Base-by-base conservation (phyloP, 345 rosid genomes). In the Alliaria petiolata region DNA sequence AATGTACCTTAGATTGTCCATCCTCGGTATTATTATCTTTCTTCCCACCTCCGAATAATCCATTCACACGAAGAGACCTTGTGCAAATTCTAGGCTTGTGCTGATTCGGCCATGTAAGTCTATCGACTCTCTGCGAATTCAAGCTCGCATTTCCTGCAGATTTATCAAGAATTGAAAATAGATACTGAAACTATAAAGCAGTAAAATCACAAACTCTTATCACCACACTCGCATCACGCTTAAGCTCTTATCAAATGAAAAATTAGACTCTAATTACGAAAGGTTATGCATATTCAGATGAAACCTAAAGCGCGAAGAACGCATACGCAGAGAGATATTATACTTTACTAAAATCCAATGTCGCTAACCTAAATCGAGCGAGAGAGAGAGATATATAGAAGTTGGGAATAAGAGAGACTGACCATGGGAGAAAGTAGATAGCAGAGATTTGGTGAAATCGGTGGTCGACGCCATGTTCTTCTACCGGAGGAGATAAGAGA, bases 31-130 rank as follows among this genome's bases (percentile, higher is more conserved):
- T 58, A 34, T 80, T 79, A 51, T 82, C 83, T 9, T 92, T 91
- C 77, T 88, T 92, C 39, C 89, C 88, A 47, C 97, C 98, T 69
- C 98, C 98, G 68, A 92, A 92, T 7, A 90, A 70, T 40, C 86
- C 89, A 81, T 80, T 67, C 14, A 90, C 87, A 42, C 81, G 79
- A 49, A 88, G 74, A 71, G 87, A 50, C 80, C 74, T 72, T 38
- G 50, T 61, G 36, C 63, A 30, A 30, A 6, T 69, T 59, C 55
- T 64, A 49, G 68, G 38, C 40, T 71, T 84, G 15, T 51, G 6
- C 34, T 59, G 73, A 42, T 33, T 43, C 4, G 6, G 54, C 63
- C 56, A 75, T 35, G 35, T 49, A n/a, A 65, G 85, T 79, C 74
- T 81, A 26, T 81, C 71, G 45, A 62, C 64, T 54, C 66, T 63